Evolutionary conservation across 2,329 filamentous ascomycete species (phyloP), one percentile per base, ranked within the genome.

Genomic region (Lachnellula subtilissima): DNA sequence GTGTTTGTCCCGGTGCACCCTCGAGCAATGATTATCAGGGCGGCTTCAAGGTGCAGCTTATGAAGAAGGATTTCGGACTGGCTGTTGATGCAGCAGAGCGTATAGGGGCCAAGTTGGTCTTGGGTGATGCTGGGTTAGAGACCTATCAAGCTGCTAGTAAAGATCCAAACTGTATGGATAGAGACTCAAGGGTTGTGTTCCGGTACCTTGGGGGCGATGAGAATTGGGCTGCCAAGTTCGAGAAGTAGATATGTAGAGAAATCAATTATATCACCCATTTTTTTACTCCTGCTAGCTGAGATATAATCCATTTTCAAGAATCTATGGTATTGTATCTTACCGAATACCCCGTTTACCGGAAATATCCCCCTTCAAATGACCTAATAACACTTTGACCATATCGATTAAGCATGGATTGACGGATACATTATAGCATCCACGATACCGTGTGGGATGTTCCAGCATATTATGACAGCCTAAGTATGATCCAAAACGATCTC

Each of bases 31-130:
- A 50, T 4, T 73, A 73, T 50, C 68, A 75, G 53, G 76, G 78
- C 2, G 82, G 82, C 0, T 85, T 85, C 66, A 78, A 80, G 46
- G 77, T 84, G 5, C 75, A 83, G 65, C 63, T 85, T 61, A 85
- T 85, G 80, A 74, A 73, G 58, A 84, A 84, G 64, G 81, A 85
- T 62, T 78, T 85, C 55, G 71, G 72, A 1, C 65, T 85, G 19
- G 82, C 81, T 0, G 72, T 82, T 0, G 76, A 81, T 8, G 76
- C 79, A 69, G 81, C 80, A n/a, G 70, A 76, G 57, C 70, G 74
- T 15, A 75, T 83, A 4, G 81, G 77, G 0, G 74, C 78, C 15
- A 72, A 70, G 45, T 73, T 81, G 54, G 75, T 76, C 4, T 65
- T 84, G 39, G 80, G 81, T 1, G 71, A 76, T 5, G 70, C 69